Conservation (phyloP, 2,329 filamentous ascomycete species). For the Coniochaeta prunicola region DNA sequence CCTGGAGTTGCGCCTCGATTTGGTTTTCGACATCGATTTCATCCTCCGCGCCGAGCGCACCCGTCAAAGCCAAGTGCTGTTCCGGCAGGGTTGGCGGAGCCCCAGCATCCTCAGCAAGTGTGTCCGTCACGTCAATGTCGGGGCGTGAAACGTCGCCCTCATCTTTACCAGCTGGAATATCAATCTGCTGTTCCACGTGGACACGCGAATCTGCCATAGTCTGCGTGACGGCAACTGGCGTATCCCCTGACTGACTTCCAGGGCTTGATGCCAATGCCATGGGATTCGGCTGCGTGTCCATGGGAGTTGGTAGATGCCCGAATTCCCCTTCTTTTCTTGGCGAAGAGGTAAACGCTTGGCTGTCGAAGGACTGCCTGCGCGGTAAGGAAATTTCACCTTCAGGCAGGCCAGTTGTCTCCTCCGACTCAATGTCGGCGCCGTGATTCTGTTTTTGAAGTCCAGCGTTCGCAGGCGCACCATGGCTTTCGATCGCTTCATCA, state of each 20-base stretch:
- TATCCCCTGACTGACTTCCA: background rate
- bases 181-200: background rate
- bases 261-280: background rate
- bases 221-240: background rate
- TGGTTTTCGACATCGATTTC: background rate
- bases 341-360: conserved; percentile 13
- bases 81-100: background rate
- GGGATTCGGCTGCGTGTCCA: background rate
- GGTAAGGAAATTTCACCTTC: conserved; percentile 7
- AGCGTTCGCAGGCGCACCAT: background rate
- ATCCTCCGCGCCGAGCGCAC: background rate
- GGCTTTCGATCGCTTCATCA: background rate
- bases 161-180: background rate
- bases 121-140: background rate
- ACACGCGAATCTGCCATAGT: background rate
- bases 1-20: background rate
- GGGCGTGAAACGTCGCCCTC: background rate
- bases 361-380: conserved; percentile 16
- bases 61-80: background rate
- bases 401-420: background rate
- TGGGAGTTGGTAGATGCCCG: background rate
- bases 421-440: background rate
- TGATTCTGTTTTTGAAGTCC: background rate
- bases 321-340: background rate
- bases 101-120: background rate